Conservation (phyloP, 176 grass and related monocot species). For the Musa beccarii region DNA sequence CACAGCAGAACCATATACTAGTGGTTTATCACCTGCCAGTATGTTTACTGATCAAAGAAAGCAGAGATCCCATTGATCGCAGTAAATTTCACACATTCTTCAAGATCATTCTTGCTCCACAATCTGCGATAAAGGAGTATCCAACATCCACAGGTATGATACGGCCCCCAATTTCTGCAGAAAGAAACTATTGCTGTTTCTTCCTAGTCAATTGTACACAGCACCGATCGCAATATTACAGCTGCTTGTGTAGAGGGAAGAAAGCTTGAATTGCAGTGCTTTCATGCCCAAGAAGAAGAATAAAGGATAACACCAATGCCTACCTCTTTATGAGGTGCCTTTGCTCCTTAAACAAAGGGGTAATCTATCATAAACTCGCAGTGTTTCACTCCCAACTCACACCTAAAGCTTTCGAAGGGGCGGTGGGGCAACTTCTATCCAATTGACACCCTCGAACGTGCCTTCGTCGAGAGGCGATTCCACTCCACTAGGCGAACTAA, state of each 20-base stretch:
- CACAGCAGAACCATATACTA: not conserved
- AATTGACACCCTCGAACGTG: not conserved
- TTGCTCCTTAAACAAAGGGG: not conserved
- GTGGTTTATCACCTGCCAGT: not conserved
- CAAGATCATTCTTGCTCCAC: not conserved
- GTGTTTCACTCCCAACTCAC: not conserved
- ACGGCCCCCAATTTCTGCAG: not conserved
- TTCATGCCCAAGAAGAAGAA: slow-evolving; percentile 2
- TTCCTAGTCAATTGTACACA: slow-evolving; percentile 1
- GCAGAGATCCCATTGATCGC: not conserved
- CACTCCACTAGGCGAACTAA: not conserved
- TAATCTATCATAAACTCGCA: not conserved
- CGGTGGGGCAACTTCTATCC: not conserved
- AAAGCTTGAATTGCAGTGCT: not conserved
- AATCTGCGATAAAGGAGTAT: not conserved
- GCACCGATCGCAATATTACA: not conserved
- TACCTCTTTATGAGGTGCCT: slow-evolving; percentile 1
- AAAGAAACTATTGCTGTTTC: not conserved
- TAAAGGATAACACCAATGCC: not conserved
- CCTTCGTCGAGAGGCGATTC: not conserved
- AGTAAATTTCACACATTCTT: not conserved
- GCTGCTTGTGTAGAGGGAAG: not conserved
- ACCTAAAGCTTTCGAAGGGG: not conserved
- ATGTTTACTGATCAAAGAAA: not conserved
- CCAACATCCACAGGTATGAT: not conserved